Evolutionary conservation across 345 rosid genomes (phyloP).

Genomic region (Acer negundo): DNA sequence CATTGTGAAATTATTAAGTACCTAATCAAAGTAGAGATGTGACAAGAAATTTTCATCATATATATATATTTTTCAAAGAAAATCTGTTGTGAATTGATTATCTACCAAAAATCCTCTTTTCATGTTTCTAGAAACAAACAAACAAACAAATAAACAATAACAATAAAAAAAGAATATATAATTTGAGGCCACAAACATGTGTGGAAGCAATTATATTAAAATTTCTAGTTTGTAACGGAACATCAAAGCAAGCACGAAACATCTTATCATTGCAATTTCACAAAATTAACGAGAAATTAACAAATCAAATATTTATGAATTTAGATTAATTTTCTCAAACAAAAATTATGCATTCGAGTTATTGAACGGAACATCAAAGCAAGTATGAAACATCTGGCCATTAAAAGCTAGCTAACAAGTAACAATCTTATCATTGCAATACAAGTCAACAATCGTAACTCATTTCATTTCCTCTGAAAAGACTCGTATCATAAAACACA

Average conservation of each 20-base stretch:
- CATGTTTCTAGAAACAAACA: not conserved
- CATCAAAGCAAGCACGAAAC: conserved; percentile 14
- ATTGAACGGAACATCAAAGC: not conserved
- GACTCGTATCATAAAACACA: no score
- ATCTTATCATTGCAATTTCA: not conserved
- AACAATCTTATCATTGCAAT: conserved; percentile 4
- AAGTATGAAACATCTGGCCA: conserved; percentile 5
- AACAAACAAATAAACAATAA: no score
- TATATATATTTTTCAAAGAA: not conserved
- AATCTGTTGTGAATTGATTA: conserved; percentile 1
- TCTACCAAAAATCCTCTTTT: not conserved
- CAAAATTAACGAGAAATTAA: no score
- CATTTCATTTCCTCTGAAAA: not conserved
- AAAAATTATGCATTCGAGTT: no score
- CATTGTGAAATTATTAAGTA: not conserved
- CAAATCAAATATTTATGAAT: no score
- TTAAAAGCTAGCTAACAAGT: not conserved
- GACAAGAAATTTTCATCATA: not conserved
- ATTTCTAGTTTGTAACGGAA: not conserved
- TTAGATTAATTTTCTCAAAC: no score
- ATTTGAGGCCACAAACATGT: not conserved
- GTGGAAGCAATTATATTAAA: conserved; percentile 2
- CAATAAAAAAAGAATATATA: no score
- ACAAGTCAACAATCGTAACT: not conserved
- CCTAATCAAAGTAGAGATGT: not conserved